These are phyloP conservation scores for Suhomyces xylopsoci DNA, from an alignment of 805 yeast genomes.

Conservation along the genomic window DNA sequence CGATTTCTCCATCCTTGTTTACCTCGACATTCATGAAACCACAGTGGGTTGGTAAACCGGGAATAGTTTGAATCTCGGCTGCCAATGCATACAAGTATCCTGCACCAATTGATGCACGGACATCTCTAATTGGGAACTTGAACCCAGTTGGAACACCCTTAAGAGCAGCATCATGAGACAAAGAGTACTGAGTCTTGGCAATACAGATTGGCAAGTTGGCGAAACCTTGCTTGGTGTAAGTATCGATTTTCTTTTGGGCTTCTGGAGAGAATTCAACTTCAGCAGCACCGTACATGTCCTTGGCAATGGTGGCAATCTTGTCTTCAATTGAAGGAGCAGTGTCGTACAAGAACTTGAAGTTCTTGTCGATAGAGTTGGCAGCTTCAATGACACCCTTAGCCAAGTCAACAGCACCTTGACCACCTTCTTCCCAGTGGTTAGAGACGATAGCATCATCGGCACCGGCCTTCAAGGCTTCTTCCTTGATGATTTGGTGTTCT, in stretches of 20 bases:
- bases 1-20: conserved; percentile 78
- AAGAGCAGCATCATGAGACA: conserved; percentile 88
- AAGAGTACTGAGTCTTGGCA: conserved; percentile 95
- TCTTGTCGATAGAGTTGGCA: conserved; percentile 44
- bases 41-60: conserved; percentile 93
- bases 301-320: conserved; percentile 64
- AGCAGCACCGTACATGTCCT: conserved; percentile 81
- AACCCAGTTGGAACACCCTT: conserved; percentile 96
- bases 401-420: conserved; percentile 71
- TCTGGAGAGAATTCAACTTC: conserved; percentile 76
- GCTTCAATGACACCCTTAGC: conserved; percentile 70
- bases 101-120: conserved; percentile 93
- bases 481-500: conserved; percentile 66
- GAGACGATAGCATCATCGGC: conserved; percentile 77
- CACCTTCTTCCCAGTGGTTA: conserved; percentile 88
- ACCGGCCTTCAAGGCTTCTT: conserved; percentile 71
- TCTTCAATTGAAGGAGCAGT: conserved; percentile 61
- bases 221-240: conserved; percentile 83
- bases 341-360: conserved; percentile 57
- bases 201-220: conserved; percentile 91
- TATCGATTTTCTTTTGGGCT: conserved; percentile 77
- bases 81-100: conserved; percentile 96
- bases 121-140: conserved; percentile 90
- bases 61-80: conserved; percentile 95
- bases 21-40: conserved; percentile 98